These are phyloP conservation scores for Emergomyces africanus DNA, from an alignment of 2,329 filamentous ascomycete genomes.

Conservation along the genomic window DNA sequence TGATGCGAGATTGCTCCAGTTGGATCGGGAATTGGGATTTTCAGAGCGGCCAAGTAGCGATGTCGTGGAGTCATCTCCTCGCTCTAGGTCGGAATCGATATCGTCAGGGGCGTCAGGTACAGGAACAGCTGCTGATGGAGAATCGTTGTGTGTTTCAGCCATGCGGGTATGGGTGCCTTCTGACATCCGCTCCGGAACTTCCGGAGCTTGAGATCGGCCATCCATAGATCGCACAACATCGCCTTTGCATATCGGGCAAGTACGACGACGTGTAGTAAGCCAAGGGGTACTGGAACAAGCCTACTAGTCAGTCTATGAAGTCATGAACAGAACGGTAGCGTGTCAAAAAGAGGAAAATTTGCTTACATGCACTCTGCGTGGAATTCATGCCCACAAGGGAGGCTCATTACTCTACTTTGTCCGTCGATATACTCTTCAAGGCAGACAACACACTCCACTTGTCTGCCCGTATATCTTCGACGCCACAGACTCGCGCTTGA, in stretches of 20 bases:
- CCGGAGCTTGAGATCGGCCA: not conserved
- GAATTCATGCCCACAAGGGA: slow-evolving; percentile 96
- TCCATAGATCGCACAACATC: slow-evolving; percentile 62
- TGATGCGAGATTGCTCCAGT: slow-evolving; percentile 33
- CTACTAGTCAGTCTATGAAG: not conserved
- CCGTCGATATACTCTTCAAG: slow-evolving; percentile 94
- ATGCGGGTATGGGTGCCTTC: slow-evolving; percentile 34
- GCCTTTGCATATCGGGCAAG: slow-evolving; percentile 97
- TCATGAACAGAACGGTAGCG: not conserved
- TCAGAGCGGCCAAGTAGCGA: slow-evolving; percentile 19
- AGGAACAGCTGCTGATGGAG: slow-evolving; percentile 39
- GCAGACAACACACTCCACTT: slow-evolving; percentile 89
- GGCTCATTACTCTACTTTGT: slow-evolving; percentile 86
- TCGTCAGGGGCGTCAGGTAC: slow-evolving; percentile 27
- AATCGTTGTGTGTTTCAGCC: slow-evolving; percentile 33
- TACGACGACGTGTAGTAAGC: slow-evolving; percentile 86
- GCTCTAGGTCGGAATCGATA: slow-evolving; percentile 31
- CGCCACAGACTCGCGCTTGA: slow-evolving; percentile 31
- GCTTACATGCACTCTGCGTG: slow-evolving; percentile 98
- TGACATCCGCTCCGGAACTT: slow-evolving; percentile 29
- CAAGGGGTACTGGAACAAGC: slow-evolving; percentile 64
- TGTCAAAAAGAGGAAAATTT: not conserved
- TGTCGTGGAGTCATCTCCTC: slow-evolving; percentile 22
- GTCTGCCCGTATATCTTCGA: slow-evolving; percentile 48
- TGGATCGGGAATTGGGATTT: slow-evolving; percentile 20